Base-by-base conservation (phyloP, 345 rosid species). In the Geranium brycei region DNA sequence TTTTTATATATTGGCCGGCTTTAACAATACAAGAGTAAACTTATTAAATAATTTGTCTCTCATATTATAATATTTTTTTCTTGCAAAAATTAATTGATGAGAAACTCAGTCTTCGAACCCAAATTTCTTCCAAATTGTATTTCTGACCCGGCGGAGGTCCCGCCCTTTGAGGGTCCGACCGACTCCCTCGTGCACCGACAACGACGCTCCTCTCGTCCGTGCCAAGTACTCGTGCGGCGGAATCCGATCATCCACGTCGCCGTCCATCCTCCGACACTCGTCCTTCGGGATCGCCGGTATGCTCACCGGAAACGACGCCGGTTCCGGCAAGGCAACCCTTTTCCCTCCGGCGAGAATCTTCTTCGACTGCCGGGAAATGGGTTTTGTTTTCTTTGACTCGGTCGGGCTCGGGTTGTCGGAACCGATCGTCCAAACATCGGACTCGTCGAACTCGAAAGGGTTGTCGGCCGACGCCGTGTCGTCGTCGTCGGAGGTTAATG, bases 81-180 rank as follows among this genome's bases (percentile, higher is more conserved):
- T 23, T 35, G 7, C 41, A 35, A 35, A 35, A 35, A 35, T 23
- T 23, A 35, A 35, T 23, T 23, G 28, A 35, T 4, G 0, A 35
- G 11, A 47, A 47, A 47, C 7, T 60, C 75, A 80, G 68, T 77
- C 83, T 66, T 80, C 81, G 63, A 80, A 80, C 6, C 83, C 83
- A 47, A 76, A 77, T 61, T 66, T 74, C 75, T 80, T 65, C 83
- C 83, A 80, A 58, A 80, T 64, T 10, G 79, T 79, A 51, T 80
- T 80, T 62, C 83, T 75, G 66, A 80, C 83, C 77, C 72, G 73
- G 57, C 81, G 60, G 55, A 80, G 71, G 60, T 80, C 83, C 51
- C 83, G 67, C 18, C 83, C 83, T 51, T 80, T 80, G 41, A 80
- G 69, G 23, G 83, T 80, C 75, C 83, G 72, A 35, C 83, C 81